These are phyloP conservation scores for Phlebiopsis flavidoalba DNA, from an alignment of 768 basidiomycete genomes.

Conservation along the genomic window DNA sequence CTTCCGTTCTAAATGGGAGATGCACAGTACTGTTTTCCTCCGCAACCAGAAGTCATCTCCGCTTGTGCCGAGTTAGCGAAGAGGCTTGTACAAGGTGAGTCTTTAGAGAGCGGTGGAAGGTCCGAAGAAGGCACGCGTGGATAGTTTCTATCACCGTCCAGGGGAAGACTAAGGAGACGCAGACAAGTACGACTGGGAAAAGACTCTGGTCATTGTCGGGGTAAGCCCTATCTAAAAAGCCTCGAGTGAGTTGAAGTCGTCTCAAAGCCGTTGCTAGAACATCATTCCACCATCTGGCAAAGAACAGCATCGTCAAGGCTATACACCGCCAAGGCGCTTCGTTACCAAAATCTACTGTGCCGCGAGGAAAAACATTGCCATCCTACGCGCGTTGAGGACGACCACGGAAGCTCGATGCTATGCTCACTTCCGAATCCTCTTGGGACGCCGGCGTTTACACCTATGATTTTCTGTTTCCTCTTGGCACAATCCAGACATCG, in stretches of 20 bases:
- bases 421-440: constrained; percentile 79
- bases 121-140: constrained; percentile 32
- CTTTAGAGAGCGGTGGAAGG: constrained; percentile 17
- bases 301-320: constrained; percentile 94
- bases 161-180: constrained; percentile 23
- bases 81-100: constrained; percentile 43
- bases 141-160: constrained; percentile 43
- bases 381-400: constrained; percentile 78
- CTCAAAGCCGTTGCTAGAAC: constrained; percentile 48
- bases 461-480: constrained; percentile 79
- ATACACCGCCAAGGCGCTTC: constrained; percentile 79
- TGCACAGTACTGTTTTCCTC: constrained; percentile 83
- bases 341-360: constrained; percentile 89
- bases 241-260: background rate
- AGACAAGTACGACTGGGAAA: constrained; percentile 34
- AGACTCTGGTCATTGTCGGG: constrained; percentile 66
- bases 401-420: constrained; percentile 71
- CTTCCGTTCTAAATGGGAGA: background rate
- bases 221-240: constrained; percentile 33
- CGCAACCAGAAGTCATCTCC: constrained; percentile 89
- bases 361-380: constrained; percentile 70
- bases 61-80: constrained; percentile 85
- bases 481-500: constrained; percentile 76
- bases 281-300: constrained; percentile 97
- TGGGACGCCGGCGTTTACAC: constrained; percentile 75